These are phyloP conservation scores for Arctium lappa DNA, from an alignment of 129 eudicot genomes.

Conservation along the genomic window DNA sequence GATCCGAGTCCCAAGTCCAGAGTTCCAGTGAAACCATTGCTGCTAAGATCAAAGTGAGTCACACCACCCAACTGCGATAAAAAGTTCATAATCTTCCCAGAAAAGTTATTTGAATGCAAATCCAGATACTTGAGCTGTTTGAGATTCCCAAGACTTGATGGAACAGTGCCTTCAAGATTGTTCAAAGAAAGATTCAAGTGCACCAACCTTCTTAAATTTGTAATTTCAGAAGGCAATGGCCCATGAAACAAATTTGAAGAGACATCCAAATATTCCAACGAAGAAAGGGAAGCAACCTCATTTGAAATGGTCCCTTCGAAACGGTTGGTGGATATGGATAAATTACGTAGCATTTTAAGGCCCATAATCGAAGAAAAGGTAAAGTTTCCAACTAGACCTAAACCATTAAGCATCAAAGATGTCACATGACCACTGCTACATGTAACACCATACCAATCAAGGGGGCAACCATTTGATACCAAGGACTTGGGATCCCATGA, in stretches of 20 bases:
- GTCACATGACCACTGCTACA: conserved; percentile 65
- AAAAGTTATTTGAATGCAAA: conserved; percentile 56
- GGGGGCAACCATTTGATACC: conserved; percentile 67
- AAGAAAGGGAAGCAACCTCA: conserved; percentile 36
- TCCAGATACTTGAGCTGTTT: conserved; percentile 55
- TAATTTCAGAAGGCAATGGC: conserved; percentile 38
- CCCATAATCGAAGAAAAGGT: conserved; percentile 41
- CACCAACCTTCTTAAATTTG: conserved; percentile 36
- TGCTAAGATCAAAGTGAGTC: conserved; percentile 62
- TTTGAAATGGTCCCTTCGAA: conserved; percentile 43
- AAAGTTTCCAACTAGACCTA: conserved; percentile 60
- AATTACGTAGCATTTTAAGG: conserved; percentile 49
- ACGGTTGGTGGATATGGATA: conserved; percentile 54
- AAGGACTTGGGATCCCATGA: conserved; percentile 73
- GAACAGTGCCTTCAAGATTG: conserved; percentile 46
- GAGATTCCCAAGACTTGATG: conserved; percentile 41
- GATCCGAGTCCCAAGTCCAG: conserved; percentile 64
- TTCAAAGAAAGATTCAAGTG: conserved; percentile 56
- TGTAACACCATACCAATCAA: conserved; percentile 63
- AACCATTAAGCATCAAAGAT: conserved; percentile 47
- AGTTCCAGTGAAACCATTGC: conserved; percentile 51
- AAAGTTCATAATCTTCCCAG: conserved; percentile 57
- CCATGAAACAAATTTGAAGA: conserved; percentile 61
- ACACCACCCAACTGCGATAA: conserved; percentile 52
- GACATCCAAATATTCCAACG: conserved; percentile 53